Conservation (phyloP, 257 asterid genomes). For the Pogostemon cablin region DNA sequence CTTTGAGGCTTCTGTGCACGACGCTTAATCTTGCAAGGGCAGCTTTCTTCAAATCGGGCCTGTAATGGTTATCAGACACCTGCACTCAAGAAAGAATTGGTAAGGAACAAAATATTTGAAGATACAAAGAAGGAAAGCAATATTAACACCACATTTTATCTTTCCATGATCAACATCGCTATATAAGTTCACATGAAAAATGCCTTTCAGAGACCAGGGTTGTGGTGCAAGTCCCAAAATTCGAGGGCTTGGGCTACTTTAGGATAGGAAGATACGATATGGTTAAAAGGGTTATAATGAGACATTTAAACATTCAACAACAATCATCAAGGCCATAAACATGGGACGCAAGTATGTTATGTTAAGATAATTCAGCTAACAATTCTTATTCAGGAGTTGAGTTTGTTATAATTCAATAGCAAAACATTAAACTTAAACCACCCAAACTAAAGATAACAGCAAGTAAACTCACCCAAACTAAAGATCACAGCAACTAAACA, state of each 20-base stretch:
- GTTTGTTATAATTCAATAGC: neutral
- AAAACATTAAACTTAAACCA: neutral
- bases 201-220: neutral
- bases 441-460: neutral
- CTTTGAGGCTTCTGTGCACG: constrained; percentile 87
- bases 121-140: neutral
- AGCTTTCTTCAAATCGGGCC: constrained; percentile 93
- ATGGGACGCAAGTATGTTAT: neutral
- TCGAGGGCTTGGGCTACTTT: neutral
- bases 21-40: constrained; percentile 87
- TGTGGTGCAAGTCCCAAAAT: neutral
- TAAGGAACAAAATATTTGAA: neutral
- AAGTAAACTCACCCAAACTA: neutral
- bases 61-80: constrained; percentile 80
- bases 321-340: neutral
- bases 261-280: neutral
- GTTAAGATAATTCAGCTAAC: neutral
- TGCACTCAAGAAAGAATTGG: constrained; percentile 31
- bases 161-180: neutral
- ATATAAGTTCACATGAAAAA: neutral
- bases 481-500: neutral
- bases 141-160: neutral
- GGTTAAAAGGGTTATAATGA: neutral
- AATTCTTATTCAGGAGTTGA: neutral
- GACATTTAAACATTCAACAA: neutral